Base-by-base conservation (phyloP, 192 early-diverging fungal species). In the Backusella parvicylindrica region DNA sequence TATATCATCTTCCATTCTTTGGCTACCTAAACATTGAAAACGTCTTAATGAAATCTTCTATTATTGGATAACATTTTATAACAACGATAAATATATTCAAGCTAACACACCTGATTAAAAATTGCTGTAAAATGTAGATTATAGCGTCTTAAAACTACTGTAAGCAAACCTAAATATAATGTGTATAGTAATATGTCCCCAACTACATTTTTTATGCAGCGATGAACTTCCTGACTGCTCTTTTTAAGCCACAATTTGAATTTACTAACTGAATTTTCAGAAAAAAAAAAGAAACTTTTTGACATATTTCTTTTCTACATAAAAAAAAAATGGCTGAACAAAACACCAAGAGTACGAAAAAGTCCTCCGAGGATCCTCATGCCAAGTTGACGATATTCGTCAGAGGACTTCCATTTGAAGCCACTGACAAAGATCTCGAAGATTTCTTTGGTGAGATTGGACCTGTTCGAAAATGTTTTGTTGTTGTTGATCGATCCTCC, bases 361-460 rank as follows among this genome's bases (percentile, higher is more conserved):
- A 65, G 38, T n/a, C 37, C 26, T 31, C 36, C 16, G 72, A 41
- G 4, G 60, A 63, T 31, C n/a, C 33, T 41, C 32, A 41, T 32
- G 70, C 81, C 75, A 91, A 88, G 68, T 86, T 91, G 31, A 95
- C 90, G 37, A 85, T 99, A 16, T 99, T 98, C 79, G 95, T 99
- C 43, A 89, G 95, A 33, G 90, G 89, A 5, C 85, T 99, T 41
- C 97, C 97, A 26, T 92, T 87, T 72, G 86, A 90, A 56, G 95
- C 96, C 1, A 95, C 95, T 21, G 89, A 86, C 63, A 84, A 80
- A 16, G 91, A 97, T 71, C 89, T 99, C 18, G 93, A 96, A 76
- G 89, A 82, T 32, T 98, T 96, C 82, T 98, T 98, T 80, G 89
- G 89, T 69, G 92, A 94, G 32, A 77, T 97, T 33, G 97, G 96